Evolutionary conservation across 176 grass and related monocot genomes (phyloP).

Genomic region (Stipa capillata): DNA sequence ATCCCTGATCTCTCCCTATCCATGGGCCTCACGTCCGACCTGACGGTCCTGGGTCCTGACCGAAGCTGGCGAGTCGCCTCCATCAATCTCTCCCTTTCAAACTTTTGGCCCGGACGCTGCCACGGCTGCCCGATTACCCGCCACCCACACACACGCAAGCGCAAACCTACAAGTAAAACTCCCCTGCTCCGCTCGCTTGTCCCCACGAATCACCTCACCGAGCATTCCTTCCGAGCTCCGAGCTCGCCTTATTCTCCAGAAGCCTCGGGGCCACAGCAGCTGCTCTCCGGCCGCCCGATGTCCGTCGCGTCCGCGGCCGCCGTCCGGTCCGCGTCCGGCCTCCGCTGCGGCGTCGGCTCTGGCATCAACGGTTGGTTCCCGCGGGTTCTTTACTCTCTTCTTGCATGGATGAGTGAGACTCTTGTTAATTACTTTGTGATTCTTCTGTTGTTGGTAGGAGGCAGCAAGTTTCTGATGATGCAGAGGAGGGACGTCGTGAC

Average conservation of each 20-base stretch:
- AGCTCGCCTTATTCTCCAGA: not conserved
- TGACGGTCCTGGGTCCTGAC: not conserved
- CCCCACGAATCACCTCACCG: not conserved
- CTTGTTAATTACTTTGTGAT: not conserved
- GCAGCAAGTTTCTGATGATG: constrained; percentile 37
- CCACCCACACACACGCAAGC: not conserved
- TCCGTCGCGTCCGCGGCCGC: constrained; percentile 32
- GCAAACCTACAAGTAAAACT: constrained; percentile 1
- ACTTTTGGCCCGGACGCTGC: constrained; percentile 28
- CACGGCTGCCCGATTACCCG: constrained; percentile 18
- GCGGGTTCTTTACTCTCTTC: not conserved
- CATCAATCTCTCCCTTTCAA: not conserved
- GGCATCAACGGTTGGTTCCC: constrained; percentile 2
- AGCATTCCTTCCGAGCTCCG: not conserved
- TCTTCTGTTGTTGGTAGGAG: not conserved
- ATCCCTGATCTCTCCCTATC: not conserved
- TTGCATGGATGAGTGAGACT: not conserved
- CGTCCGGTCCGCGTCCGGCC: constrained; percentile 18
- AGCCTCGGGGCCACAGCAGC: not conserved
- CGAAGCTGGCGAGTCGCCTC: not conserved
- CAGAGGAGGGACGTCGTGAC: constrained; percentile 61
- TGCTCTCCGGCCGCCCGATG: constrained; percentile 7
- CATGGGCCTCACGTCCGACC: not conserved
- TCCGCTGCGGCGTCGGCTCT: not conserved
- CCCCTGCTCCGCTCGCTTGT: not conserved